These are phyloP conservation scores for Fusarium brachygibbosum DNA, from an alignment of 2,329 filamentous ascomycete species.

Conservation along the genomic window DNA sequence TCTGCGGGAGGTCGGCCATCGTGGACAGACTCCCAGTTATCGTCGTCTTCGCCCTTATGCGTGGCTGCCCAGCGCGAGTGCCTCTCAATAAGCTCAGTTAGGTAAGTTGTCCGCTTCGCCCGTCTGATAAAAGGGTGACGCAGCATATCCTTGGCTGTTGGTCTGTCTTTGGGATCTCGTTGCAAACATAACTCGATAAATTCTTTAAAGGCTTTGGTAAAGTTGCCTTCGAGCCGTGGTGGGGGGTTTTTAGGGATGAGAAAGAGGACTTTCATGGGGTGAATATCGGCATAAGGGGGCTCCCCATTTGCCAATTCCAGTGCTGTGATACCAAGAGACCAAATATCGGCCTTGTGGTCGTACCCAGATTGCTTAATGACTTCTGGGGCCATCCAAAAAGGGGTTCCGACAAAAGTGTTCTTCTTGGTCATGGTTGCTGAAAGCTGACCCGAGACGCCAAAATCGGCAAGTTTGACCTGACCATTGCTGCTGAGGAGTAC, in stretches of 20 bases:
- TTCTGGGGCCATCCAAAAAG: slow-evolving; percentile 99
- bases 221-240: slow-evolving; percentile 83
- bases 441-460: slow-evolving; percentile 95
- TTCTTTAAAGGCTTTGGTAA: slow-evolving; percentile 86
- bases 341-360: slow-evolving; percentile 97
- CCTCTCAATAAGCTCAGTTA: slow-evolving; percentile 95
- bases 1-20: slow-evolving; percentile 66
- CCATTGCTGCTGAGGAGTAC: slow-evolving; percentile 89
- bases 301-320: slow-evolving; percentile 92
- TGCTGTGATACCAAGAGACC: slow-evolving; percentile 95
- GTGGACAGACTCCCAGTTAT: slow-evolving; percentile 66
- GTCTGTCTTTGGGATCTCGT: slow-evolving; percentile 89
- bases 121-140: slow-evolving; percentile 91
- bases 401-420: slow-evolving; percentile 97
- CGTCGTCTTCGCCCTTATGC: slow-evolving; percentile 79
- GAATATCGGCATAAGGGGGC: slow-evolving; percentile 94
- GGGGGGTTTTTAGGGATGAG: slow-evolving; percentile 95
- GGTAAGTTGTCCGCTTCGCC: slow-evolving; percentile 95
- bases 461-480: slow-evolving; percentile 97
- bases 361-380: slow-evolving; percentile 99
- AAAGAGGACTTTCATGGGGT: slow-evolving; percentile 98
- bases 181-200: slow-evolving; percentile 87
- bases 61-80: slow-evolving; percentile 88
- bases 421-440: slow-evolving; percentile 99
- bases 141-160: slow-evolving; percentile 86